Percentiles rank a stretch among this genome's conserved stretches.
Conservation (phyloP, 23 red algal species). For the Pyropia yezoensis region DNA sequence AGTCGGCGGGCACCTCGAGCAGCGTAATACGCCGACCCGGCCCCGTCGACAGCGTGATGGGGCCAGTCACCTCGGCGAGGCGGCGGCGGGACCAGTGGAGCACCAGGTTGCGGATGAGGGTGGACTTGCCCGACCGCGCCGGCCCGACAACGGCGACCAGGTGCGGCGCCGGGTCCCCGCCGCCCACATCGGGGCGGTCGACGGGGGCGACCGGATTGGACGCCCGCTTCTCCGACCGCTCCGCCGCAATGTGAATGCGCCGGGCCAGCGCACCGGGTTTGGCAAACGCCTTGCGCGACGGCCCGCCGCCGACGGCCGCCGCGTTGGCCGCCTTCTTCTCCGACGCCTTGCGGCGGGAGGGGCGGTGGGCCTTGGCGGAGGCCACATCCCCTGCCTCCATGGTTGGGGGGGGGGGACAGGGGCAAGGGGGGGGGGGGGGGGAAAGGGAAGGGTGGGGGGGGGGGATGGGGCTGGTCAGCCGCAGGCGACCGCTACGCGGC, state of each 20-base stretch:
- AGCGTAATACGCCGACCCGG: constrained; percentile 65
- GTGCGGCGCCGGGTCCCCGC: constrained; percentile 51
- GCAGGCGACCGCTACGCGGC: too few species aligned
- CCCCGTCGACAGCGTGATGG: constrained; percentile 75
- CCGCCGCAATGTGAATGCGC: constrained; percentile 38
- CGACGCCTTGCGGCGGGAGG: constrained; percentile 32
- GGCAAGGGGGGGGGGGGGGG: background rate
- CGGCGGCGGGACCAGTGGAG: constrained; percentile 71
- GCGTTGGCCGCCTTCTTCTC: constrained; percentile 21
- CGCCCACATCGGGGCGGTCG: constrained; percentile 13
- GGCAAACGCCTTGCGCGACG: constrained; percentile 28
- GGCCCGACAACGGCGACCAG: constrained; percentile 92
- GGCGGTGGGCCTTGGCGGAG: constrained; percentile 46
- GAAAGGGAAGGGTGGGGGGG: background rate
- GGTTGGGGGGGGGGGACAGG: constrained; percentile 1
- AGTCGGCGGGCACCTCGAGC: constrained; percentile 67
- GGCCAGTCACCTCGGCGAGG: constrained; percentile 57
- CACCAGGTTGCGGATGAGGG: constrained; percentile 79
- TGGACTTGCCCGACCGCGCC: constrained; percentile 67
- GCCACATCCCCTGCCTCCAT: constrained; percentile 37
- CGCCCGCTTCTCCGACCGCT: constrained; percentile 59
- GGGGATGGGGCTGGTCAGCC: background rate
- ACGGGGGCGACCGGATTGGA: constrained; percentile 33
- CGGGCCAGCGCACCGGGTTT: constrained; percentile 50
- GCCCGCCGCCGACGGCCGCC: constrained; percentile 5